phyloP scores from a whole-genome alignment of 148 eudicot species.

The Nepenthes mirabilis region DNA sequence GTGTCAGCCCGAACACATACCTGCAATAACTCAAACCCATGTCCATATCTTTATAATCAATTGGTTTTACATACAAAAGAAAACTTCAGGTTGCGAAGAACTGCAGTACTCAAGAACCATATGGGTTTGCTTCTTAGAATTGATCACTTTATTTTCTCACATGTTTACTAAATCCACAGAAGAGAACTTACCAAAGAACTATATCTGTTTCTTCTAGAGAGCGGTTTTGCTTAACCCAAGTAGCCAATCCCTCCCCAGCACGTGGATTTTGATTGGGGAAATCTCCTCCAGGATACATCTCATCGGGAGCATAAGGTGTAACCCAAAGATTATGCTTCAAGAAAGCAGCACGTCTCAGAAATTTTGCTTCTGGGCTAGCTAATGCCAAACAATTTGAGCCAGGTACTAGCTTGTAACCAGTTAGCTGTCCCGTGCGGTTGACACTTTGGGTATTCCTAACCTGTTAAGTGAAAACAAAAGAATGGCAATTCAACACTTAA shows the following conservation, averaged over 20 bases:
- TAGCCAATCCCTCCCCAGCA: conserved; percentile 82
- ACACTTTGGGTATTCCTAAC: conserved; percentile 92
- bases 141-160: background rate
- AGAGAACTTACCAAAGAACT: conserved; percentile 67
- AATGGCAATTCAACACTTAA: background rate
- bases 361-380: conserved; percentile 90
- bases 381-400: conserved; percentile 86
- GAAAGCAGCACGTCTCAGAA: conserved; percentile 88
- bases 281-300: conserved; percentile 92
- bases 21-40: conserved; percentile 22
- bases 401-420: conserved; percentile 90
- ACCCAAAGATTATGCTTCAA: conserved; percentile 98
- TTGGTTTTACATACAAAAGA: background rate
- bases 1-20: conserved; percentile 93
- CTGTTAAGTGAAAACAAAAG: conserved; percentile 16
- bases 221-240: conserved; percentile 86
- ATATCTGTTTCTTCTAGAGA: conserved; percentile 83
- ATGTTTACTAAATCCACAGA: background rate
- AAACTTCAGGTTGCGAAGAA: background rate
- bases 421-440: conserved; percentile 83
- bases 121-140: no score
- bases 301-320: conserved; percentile 58
- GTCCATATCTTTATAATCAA: background rate
- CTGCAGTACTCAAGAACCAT: background rate
- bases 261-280: conserved; percentile 98